Base-by-base conservation (phyloP, 768 basidiomycete genomes). In the Suillus hirtellus region DNA sequence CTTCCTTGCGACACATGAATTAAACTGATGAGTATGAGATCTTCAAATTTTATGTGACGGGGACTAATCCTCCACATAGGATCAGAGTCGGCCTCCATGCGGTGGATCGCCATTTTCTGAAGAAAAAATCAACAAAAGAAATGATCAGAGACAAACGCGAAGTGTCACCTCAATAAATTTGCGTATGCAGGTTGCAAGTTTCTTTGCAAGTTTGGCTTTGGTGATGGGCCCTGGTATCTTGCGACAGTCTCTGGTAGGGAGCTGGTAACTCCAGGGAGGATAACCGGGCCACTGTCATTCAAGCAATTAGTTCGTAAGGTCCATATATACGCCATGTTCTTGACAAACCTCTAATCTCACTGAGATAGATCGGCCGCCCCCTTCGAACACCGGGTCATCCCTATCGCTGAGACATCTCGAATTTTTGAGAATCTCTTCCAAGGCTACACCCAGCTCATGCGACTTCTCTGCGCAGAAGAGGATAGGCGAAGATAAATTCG, bases 1-100 rank as follows among this genome's bases (percentile, higher is more conserved):
- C 85, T 86, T 37, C 89, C 89, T 77, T 88, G 83, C 21, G 89
- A 89, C 62, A 90, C 89, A 68, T 91, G 90, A 77, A 90, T 87
- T 60, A 90, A 83, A 68, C 88, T 88, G 72, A 90, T 87, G 50
- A 92, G 83, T 61, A 88, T 76, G 62, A 91, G 74, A 70, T 91
- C 85, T 60, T 88, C 87, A 21, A 88, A 74, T 49, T 76, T 80
- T 74, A 92, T 86, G 66, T 80, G 78, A 59, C 76, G 68, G 17
- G 72, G 69, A 17, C 87, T 87, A 37, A 92, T 82, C 65, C 76
- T 78, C 89, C 88, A 91, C 42, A 72, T 70, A 4, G 72, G 68
- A 68, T 88, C 84, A 7, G 80, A 78, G 19, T 84, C 85, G 50
- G 84, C 84, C 64, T 90, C 88, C 67, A 87, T 73, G n/a, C 70